Evolutionary conservation across 495 filamentous ascomycete genomes (phyloP).

Genomic region (Talaromyces stipitatus): DNA sequence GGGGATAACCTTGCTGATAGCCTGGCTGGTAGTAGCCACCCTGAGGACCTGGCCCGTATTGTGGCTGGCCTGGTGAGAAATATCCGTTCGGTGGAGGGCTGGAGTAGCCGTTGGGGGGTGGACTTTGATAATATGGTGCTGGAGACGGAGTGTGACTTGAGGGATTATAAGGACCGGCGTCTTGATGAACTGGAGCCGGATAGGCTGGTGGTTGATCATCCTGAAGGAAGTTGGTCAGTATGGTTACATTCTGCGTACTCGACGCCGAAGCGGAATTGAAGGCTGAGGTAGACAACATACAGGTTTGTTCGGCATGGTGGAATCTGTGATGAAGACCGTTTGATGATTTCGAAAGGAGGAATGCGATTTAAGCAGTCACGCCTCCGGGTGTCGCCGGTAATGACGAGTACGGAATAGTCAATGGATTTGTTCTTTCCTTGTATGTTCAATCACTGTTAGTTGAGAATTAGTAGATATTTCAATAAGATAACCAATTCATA

Average conservation of each 20-base stretch:
- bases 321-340: background rate
- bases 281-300: background rate
- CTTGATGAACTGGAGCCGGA: conserved; percentile 4
- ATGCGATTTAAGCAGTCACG: background rate
- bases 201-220: conserved; percentile 7
- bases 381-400: background rate
- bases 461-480: background rate
- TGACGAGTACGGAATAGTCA: background rate
- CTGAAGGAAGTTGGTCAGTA: background rate
- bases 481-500: background rate
- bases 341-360: background rate
- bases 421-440: background rate
- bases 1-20: conserved; percentile 32
- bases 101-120: conserved; percentile 5
- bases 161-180: conserved; percentile 4
- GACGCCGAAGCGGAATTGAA: background rate
- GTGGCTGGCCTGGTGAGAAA: conserved; percentile 1
- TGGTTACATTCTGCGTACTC: background rate
- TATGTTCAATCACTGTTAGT: background rate
- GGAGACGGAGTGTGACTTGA: background rate
- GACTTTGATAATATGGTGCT: conserved; percentile 3
- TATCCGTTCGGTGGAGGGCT: conserved; percentile 2
- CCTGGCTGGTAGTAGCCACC: conserved; percentile 17
- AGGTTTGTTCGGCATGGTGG: background rate
- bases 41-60: conserved; percentile 5